Conservation (phyloP, 345 rosid species). For the Anacardium occidentale region DNA sequence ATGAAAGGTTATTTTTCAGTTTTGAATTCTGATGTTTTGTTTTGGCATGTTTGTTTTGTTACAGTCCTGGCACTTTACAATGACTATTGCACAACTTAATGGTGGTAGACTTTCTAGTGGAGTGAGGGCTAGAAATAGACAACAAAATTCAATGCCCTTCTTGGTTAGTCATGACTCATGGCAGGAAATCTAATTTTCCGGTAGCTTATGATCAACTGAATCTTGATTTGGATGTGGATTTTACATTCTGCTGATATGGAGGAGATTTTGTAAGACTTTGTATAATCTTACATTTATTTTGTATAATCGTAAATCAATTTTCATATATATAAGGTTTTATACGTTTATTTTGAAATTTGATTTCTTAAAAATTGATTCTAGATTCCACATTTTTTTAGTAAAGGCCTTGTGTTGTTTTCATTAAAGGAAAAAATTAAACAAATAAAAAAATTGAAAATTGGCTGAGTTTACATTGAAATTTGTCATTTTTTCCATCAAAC, state of each 20-base stretch:
- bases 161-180: slow-evolving; percentile 28
- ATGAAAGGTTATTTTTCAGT: neutral
- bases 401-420: no score
- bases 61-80: slow-evolving; percentile 14
- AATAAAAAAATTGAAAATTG: no score
- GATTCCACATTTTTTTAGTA: no score
- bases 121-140: slow-evolving; percentile 29
- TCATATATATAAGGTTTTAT: no score
- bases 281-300: no score
- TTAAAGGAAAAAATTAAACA: no score
- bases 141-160: slow-evolving; percentile 29
- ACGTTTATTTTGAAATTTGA: no score
- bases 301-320: no score
- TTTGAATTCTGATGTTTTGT: slow-evolving; percentile 9
- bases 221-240: slow-evolving; percentile 46
- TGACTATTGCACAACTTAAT: slow-evolving; percentile 43
- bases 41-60: slow-evolving; percentile 6
- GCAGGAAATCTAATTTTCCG: slow-evolving; percentile 31
- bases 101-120: slow-evolving; percentile 35
- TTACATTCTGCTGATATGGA: slow-evolving; percentile 35
- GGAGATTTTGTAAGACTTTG: no score
- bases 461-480: no score
- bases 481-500: no score
- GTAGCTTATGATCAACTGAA: slow-evolving; percentile 38
- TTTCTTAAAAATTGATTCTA: no score